Base-by-base conservation (phyloP, 768 basidiomycete genomes). In the Wakefieldia striispora region DNA sequence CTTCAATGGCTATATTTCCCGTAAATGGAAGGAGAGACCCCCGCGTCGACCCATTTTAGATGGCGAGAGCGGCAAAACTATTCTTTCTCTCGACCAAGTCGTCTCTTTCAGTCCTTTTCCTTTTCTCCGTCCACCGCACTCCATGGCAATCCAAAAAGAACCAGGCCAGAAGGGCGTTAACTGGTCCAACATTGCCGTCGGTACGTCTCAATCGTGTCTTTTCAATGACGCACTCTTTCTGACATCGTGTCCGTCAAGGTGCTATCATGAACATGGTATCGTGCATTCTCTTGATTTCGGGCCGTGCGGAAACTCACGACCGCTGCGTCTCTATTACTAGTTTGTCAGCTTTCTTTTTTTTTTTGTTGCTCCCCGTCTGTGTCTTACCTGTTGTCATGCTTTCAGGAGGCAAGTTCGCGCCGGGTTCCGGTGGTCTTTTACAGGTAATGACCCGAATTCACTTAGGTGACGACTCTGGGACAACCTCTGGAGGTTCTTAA, bases 401-500 rank as follows among this genome's bases (percentile, higher is more conserved):
- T 68, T 53, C 59, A 90, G 88, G 88, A 90, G 86, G 87, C 82
- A 74, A 79, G 83, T 80, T 53, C 20, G 24, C 23, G 13, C 50
- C 31, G 23, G n/a, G 27, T 24, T 37, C 38, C 31, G 8, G 10
- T 27, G 20, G 20, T 34, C 51, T 26, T 24, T 4, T 35, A 24
- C 38, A 45, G 29, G 37, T 19, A 50, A 56, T 27, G n/a, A 38
- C 26, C 14, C 44, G n/a, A n/a, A n/a, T 43, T 33, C 37, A 36
- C 17, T 19, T 63, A 97, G 87, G 97, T 99, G 58, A 97, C 97
- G 49, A 97, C 95, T 9, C 81, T 99, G 26, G 97, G 97, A 33
- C 97, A 99, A 75, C 97, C 97, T 19, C 75, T 99, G 50, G 97
- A 99, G 74, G 97, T 98, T 29, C 72, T 98, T 58, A 99, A 99